These are phyloP conservation scores for Albophoma yamanashiensis DNA, from an alignment of 2,329 filamentous ascomycete genomes.

Conservation along the genomic window DNA sequence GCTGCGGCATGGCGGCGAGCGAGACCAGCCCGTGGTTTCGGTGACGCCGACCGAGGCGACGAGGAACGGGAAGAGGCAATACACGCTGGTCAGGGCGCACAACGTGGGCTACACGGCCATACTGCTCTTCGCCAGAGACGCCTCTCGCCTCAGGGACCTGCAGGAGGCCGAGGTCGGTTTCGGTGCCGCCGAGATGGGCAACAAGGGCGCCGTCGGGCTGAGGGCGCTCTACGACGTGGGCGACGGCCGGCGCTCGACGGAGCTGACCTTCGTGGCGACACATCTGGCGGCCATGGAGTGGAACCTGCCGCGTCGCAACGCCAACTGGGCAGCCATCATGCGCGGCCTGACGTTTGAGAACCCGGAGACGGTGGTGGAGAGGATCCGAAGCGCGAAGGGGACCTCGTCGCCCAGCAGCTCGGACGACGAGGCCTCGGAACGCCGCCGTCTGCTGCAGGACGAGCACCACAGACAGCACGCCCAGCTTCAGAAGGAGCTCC, in stretches of 20 bases:
- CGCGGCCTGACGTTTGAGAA: constrained; percentile 66
- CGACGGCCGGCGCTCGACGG: constrained; percentile 30
- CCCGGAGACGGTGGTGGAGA: constrained; percentile 28
- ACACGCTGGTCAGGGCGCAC: constrained; percentile 58
- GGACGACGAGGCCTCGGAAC: constrained; percentile 13
- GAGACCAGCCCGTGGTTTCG: constrained; percentile 5
- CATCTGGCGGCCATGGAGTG: constrained; percentile 86
- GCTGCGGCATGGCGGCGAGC: constrained; percentile 20
- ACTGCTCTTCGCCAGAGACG: constrained; percentile 68
- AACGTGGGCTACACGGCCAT: constrained; percentile 87
- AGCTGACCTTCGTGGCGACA: constrained; percentile 77
- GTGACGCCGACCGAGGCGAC: constrained; percentile 4
- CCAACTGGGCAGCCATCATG: constrained; percentile 81
- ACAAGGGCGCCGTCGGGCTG: constrained; percentile 85
- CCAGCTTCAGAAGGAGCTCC: constrained; percentile 32
- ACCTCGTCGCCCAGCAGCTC: constrained; percentile 3
- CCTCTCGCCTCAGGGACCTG: constrained; percentile 50
- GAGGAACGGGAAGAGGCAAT: constrained; percentile 30
- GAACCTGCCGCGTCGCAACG: constrained; percentile 63
- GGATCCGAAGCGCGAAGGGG: constrained; percentile 4
- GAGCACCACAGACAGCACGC: constrained; percentile 22
- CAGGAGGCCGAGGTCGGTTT: constrained; percentile 76
- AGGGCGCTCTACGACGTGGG: constrained; percentile 48
- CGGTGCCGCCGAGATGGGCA: constrained; percentile 80
- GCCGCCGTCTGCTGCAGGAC: constrained; percentile 21